Conservation (phyloP, 805 yeast genomes). For the Starmera amethionina region DNA sequence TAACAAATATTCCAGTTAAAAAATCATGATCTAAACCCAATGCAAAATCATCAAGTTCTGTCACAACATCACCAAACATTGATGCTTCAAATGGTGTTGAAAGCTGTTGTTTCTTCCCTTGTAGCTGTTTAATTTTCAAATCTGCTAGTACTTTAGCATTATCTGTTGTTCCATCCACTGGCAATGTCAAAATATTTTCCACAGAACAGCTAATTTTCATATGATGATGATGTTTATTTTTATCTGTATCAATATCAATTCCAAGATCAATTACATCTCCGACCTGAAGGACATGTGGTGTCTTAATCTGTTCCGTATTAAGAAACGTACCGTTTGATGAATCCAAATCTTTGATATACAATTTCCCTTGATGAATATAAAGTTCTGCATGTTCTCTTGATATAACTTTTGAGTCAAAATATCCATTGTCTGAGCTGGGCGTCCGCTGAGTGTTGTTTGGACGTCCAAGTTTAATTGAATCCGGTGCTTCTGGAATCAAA, state of each 20-base stretch:
- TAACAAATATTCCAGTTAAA: slow-evolving; percentile 46
- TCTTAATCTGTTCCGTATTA: slow-evolving; percentile 56
- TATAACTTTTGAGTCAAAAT: slow-evolving; percentile 86
- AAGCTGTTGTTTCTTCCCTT: slow-evolving; percentile 14
- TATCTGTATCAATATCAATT: slow-evolving; percentile 65
- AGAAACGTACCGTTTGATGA: slow-evolving; percentile 93
- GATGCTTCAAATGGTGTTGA: slow-evolving; percentile 43
- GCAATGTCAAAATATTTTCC: slow-evolving; percentile 54
- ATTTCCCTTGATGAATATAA: slow-evolving; percentile 63
- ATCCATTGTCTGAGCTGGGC: slow-evolving; percentile 72
- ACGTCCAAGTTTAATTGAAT: slow-evolving; percentile 78
- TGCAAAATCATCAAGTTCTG: slow-evolving; percentile 39
- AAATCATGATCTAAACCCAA: slow-evolving; percentile 37
- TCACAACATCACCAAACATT: slow-evolving; percentile 47
- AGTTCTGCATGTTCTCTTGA: slow-evolving; percentile 92
- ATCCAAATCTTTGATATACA: slow-evolving; percentile 77
- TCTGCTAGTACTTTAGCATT: slow-evolving; percentile 7
- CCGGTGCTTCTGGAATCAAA: slow-evolving; percentile 74
- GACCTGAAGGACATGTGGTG: slow-evolving; percentile 53
- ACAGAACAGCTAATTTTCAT: slow-evolving; percentile 79
- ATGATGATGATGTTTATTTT: slow-evolving; percentile 46
- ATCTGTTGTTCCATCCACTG: slow-evolving; percentile 22
- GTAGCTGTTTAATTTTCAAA: slow-evolving; percentile 2
- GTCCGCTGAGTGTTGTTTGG: slow-evolving; percentile 55
- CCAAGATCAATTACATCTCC: slow-evolving; percentile 92